Evolutionary conservation across 2,329 filamentous ascomycete species (phyloP).

Genomic region (Drechslerella dactyloides): DNA sequence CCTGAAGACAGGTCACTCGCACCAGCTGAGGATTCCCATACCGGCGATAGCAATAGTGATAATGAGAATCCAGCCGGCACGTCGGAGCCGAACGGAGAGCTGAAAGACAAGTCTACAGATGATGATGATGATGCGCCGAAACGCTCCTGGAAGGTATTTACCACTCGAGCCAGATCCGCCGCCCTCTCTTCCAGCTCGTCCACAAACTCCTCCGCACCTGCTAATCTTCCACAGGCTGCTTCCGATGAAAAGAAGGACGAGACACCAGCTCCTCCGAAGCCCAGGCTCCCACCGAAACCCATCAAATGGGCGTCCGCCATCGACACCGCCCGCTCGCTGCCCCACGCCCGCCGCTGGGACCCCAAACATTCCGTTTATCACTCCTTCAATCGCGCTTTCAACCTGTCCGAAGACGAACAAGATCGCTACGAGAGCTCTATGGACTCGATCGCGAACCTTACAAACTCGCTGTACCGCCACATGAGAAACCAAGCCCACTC

Average conservation of each 20-base stretch:
- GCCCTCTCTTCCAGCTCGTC: conserved; percentile 13
- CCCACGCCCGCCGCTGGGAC: conserved; percentile 41
- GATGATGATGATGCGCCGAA: too few species aligned
- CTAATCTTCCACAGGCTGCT: conserved; percentile 10
- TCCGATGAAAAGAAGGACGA: not conserved
- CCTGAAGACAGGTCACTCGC: not conserved
- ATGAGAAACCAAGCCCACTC: conserved; percentile 42
- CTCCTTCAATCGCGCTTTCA: conserved; percentile 24
- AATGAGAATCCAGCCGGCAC: not conserved
- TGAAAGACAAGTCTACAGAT: too few species aligned
- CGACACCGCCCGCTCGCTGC: conserved; percentile 16
- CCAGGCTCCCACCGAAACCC: not conserved
- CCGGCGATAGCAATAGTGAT: not conserved
- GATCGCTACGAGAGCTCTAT: not conserved
- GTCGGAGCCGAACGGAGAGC: conserved; percentile 2
- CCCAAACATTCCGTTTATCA: conserved; percentile 16
- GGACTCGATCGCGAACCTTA: not conserved
- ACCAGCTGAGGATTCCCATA: too few species aligned
- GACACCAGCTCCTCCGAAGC: not conserved
- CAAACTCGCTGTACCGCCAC: conserved; percentile 26
- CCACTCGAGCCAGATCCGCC: conserved; percentile 37
- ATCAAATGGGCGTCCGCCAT: conserved; percentile 32
- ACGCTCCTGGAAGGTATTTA: conserved; percentile 47
- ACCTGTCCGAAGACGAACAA: conserved; percentile 11
- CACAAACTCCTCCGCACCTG: not conserved